phyloP scores from a whole-genome alignment of 225 moss, liverwort and hornwort genomes.

The Takakia lepidozioides region DNA sequence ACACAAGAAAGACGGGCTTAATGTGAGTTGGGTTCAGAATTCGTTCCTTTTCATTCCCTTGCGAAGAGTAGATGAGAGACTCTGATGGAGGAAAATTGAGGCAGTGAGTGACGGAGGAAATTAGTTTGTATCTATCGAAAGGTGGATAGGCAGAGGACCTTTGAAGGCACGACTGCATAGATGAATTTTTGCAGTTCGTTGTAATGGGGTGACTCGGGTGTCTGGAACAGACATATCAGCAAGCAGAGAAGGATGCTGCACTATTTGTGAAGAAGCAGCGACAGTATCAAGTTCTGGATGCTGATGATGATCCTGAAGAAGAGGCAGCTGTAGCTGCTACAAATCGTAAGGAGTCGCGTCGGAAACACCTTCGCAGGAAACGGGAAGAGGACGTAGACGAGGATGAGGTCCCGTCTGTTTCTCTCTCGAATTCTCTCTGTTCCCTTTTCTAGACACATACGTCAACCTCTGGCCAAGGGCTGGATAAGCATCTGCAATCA shows the following conservation, averaged over 20 bases:
- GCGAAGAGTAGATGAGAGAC: background rate
- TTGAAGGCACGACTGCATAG: background rate
- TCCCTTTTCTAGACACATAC: background rate
- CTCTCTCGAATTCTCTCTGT: background rate
- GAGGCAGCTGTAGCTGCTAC: conserved; percentile 19
- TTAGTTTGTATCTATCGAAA: no score
- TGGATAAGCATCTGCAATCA: no score
- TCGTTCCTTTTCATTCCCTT: background rate
- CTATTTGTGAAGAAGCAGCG: conserved; percentile 60
- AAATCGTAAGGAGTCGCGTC: conserved; percentile 45
- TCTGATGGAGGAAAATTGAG: no score
- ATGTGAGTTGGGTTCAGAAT: conserved; percentile 19
- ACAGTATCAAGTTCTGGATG: conserved; percentile 72
- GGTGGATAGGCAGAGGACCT: no score
- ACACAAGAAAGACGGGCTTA: conserved; percentile 34
- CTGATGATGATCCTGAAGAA: conserved; percentile 75
- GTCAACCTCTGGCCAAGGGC: no score
- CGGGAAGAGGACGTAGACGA: conserved; percentile 66
- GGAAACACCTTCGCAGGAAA: conserved; percentile 66
- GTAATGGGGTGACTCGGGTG: conserved; percentile 3
- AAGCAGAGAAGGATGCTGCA: conserved; percentile 77
- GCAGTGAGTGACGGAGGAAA: no score
- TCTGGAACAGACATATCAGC: conserved; percentile 54
- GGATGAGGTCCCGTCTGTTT: conserved; percentile 41
- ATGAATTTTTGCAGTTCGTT: background rate